phyloP scores from a whole-genome alignment of 1,284 basidiomycete genomes.

The Sporisorium iseilematis-ciliati region DNA sequence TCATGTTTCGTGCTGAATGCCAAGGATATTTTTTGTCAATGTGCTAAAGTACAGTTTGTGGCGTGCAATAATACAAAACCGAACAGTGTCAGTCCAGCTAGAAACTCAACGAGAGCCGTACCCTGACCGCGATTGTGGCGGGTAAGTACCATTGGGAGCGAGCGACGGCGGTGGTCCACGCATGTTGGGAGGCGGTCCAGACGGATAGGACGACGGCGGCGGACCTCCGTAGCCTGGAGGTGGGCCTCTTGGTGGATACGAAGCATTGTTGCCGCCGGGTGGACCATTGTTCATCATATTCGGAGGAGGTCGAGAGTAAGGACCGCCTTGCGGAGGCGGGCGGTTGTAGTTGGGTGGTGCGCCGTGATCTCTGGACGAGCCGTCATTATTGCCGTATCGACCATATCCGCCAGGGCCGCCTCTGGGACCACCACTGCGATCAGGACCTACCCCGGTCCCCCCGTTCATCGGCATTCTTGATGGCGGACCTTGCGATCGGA shows the following conservation, averaged over 20 bases:
- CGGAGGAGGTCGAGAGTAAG: conserved; percentile 45
- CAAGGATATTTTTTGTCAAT: conserved; percentile 8
- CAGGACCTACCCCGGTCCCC: neutral
- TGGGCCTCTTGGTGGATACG: conserved; percentile 39
- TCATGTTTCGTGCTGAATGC: conserved; percentile 8
- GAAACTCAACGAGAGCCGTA: conserved; percentile 30
- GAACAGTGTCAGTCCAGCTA: neutral
- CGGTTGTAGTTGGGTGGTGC: conserved; percentile 39
- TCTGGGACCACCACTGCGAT: conserved; percentile 13
- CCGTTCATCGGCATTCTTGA: conserved; percentile 19
- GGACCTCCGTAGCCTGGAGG: conserved; percentile 43
- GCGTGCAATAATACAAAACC: neutral
- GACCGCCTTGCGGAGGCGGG: conserved; percentile 28
- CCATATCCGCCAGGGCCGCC: conserved; percentile 22
- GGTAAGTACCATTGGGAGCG: conserved; percentile 23
- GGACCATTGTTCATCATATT: conserved; percentile 32
- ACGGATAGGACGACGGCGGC: conserved; percentile 20
- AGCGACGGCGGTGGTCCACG: conserved; percentile 26
- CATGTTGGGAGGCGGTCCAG: conserved; percentile 42
- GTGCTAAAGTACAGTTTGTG: conserved; percentile 27
- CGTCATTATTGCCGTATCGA: conserved; percentile 27
- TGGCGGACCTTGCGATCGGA: conserved; percentile 39
- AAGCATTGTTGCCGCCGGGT: conserved; percentile 17
- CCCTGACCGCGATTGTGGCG: conserved; percentile 22
- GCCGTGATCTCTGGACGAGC: conserved; percentile 23